A percentile compares a stretch with the other conserved stretches of the same genome.
Evolutionary conservation across 768 basidiomycete species (phyloP).

Genomic region (Crucibulum laeve): DNA sequence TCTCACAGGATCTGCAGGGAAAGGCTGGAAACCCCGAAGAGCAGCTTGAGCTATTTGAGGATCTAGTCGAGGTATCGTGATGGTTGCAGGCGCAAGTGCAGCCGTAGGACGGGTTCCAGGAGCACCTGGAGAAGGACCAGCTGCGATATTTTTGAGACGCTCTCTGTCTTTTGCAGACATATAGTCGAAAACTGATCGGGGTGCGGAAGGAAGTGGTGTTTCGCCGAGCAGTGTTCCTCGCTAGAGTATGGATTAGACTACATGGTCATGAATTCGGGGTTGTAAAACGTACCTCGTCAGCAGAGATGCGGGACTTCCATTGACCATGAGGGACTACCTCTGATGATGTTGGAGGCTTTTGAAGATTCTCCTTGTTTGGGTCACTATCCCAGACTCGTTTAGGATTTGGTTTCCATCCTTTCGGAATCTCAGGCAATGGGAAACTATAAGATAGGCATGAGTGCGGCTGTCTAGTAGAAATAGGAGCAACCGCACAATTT

Average conservation of each 20-base stretch:
- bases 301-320: slow-evolving; percentile 58
- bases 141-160: slow-evolving; percentile 62
- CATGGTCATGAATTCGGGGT: neutral
- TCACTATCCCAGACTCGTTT: slow-evolving; percentile 61
- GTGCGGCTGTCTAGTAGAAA: neutral
- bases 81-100: slow-evolving; percentile 16
- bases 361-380: slow-evolving; percentile 43
- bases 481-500: slow-evolving; percentile 44
- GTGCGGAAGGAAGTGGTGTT: slow-evolving; percentile 58
- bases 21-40: slow-evolving; percentile 86
- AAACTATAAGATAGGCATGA: slow-evolving; percentile 49
- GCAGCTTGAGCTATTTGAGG: slow-evolving; percentile 84
- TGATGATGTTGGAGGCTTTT: slow-evolving; percentile 14
- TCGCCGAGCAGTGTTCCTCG: slow-evolving; percentile 85
- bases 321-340: slow-evolving; percentile 32
- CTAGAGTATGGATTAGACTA: slow-evolving; percentile 31
- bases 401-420: slow-evolving; percentile 85
- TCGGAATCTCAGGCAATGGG: slow-evolving; percentile 75
- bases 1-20: slow-evolving; percentile 68
- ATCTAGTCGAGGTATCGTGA: slow-evolving; percentile 59
- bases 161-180: slow-evolving; percentile 91
- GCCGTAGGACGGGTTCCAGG: slow-evolving; percentile 7
- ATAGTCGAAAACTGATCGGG: slow-evolving; percentile 90
- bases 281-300: slow-evolving; percentile 59
- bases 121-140: slow-evolving; percentile 20